phyloP scores from a whole-genome alignment of 179 eudicot species.

The Drosera spatulata region DNA sequence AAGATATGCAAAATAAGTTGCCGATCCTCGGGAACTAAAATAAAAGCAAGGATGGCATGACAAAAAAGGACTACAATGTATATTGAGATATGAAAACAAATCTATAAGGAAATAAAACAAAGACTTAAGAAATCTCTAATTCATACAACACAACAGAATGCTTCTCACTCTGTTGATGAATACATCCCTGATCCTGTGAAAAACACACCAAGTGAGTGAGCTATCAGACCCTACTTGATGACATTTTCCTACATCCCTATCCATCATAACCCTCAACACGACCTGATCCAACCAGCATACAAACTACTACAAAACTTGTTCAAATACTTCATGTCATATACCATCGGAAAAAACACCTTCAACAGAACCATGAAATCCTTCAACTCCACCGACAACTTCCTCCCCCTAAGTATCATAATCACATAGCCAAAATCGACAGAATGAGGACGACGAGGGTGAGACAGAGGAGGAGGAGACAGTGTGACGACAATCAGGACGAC shows the following conservation, averaged over 20 bases:
- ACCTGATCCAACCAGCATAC: conserved; percentile 66
- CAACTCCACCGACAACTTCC: conserved; percentile 28
- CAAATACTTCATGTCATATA: conserved; percentile 64
- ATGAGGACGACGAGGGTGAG: too few relatives aligned
- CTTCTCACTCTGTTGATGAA: conserved; percentile 16
- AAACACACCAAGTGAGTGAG: conserved; percentile 53
- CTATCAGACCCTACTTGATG: too few relatives aligned
- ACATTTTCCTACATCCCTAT: conserved; percentile 47
- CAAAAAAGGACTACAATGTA: too few relatives aligned
- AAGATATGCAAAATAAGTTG: too few relatives aligned
- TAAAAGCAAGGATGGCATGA: too few relatives aligned
- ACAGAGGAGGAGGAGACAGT: too few relatives aligned
- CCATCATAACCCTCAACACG: conserved; percentile 29
- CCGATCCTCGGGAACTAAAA: too few relatives aligned
- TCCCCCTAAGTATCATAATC: conserved; percentile 38
- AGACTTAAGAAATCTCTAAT: too few relatives aligned
- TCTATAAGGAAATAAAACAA: too few relatives aligned
- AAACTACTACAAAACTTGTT: conserved; percentile 41
- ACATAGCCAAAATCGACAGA: too few relatives aligned
- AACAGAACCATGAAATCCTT: conserved; percentile 20
- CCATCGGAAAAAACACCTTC: conserved; percentile 39
- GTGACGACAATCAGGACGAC: too few relatives aligned
- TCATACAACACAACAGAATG: conserved; percentile 29
- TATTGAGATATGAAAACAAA: too few relatives aligned
- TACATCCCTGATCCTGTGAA: conserved; percentile 25